Base-by-base conservation (phyloP, 2,329 filamentous ascomycete genomes). In the Venturia pyrina region DNA sequence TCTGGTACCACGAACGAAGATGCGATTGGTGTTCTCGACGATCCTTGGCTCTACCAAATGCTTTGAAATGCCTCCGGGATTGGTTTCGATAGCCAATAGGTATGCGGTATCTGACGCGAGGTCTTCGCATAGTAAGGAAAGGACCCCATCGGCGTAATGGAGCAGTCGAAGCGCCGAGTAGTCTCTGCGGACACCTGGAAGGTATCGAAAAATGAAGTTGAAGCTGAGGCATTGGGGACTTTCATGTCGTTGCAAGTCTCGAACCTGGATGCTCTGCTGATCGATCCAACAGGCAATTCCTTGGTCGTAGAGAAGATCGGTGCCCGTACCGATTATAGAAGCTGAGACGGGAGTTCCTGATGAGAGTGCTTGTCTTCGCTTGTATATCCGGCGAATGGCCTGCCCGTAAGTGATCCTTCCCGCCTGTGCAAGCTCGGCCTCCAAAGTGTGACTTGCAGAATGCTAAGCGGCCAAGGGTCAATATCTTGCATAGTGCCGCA, bases 1-100 rank as follows among this genome's bases (percentile, higher is more conserved):
- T 1, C 73, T 70, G 67, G 85, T 85, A 68, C 90, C 88, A 11
- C 89, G 83, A 3, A 89, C 87, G 72, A 91, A 90, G 1, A 91
- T 75, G 17, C 72, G 74, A 60, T 32, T 68, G 19, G 32, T 64
- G 21, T 3, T 66, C 24, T 1, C 28, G 28, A n/a, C 63, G 66
- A 1, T 72, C 37, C 41, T 28, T 44, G 41, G 37, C 61, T 37
- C 43, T 21, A 66, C 43, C 37, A 66, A 21, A 28, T 34, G 46
- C 21, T 41, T 37, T 41, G 41, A 8, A 44, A 62, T 21, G 40
- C 28, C 17, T 21, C 34, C 13, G 28, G 24, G 34, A 40, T 13
- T 46, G 1, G 64, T 6, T 13, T 34, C 32, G 10, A 48, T 44
- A n/a, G 46, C 65, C n/a, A 66, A 37, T 11, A 66, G 32, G n/a